Evolutionary conservation across 352 stramenopile species (phyloP).

Genomic region (Globisporangium sylvaticum): DNA sequence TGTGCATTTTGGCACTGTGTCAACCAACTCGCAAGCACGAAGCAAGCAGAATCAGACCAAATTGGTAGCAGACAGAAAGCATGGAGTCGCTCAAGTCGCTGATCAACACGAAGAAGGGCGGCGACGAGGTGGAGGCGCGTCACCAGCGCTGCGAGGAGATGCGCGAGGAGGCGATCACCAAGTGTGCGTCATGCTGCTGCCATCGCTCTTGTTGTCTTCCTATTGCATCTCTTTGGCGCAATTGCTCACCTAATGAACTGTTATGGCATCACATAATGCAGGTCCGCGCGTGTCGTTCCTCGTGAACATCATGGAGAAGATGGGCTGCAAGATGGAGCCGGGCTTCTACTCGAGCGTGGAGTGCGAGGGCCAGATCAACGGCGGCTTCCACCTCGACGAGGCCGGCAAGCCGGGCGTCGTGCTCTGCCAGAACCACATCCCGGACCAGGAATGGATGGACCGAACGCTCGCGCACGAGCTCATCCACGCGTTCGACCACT

Average conservation of each 20-base stretch:
- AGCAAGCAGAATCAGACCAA: slow-evolving; percentile 9
- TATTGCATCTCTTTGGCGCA: not conserved
- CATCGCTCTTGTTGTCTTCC: not conserved
- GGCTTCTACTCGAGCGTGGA: slow-evolving; percentile 81
- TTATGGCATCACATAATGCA: slow-evolving; percentile 15
- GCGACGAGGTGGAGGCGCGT: slow-evolving; percentile 34
- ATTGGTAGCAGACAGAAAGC: not conserved
- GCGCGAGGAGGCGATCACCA: slow-evolving; percentile 57
- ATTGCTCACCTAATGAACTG: not conserved
- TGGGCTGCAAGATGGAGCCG: slow-evolving; percentile 73
- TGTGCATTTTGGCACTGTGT: not conserved
- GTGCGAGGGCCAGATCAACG: slow-evolving; percentile 84
- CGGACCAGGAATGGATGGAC: slow-evolving; percentile 90
- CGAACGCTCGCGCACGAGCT: slow-evolving; percentile 91
- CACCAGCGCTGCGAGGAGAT: slow-evolving; percentile 63
- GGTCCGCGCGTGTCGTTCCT: slow-evolving; percentile 79
- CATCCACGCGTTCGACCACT: slow-evolving; percentile 93
- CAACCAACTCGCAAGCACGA: not conserved
- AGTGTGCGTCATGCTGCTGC: slow-evolving; percentile 39
- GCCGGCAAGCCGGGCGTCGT: slow-evolving; percentile 71
- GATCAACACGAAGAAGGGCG: slow-evolving; percentile 31
- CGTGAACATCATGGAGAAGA: slow-evolving; percentile 80
- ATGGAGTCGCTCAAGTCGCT: slow-evolving; percentile 78
- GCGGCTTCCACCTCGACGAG: slow-evolving; percentile 81
- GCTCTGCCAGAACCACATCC: slow-evolving; percentile 90